Evolutionary conservation across 1,284 basidiomycete genomes (phyloP).

Genomic region (Puccinia coronata): DNA sequence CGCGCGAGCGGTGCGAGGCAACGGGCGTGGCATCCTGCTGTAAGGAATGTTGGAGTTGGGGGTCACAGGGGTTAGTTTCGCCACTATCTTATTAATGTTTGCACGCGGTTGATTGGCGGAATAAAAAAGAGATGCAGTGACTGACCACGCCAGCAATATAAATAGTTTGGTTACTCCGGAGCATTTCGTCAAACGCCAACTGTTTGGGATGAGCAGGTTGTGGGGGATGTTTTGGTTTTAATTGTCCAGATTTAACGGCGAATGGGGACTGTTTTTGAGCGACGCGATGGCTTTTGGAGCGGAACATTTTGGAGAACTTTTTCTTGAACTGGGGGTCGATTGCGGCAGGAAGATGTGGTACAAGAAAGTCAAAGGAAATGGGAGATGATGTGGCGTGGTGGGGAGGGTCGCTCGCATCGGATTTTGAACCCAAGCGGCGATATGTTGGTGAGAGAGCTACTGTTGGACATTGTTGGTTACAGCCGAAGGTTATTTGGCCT

Average conservation of each 20-base stretch:
- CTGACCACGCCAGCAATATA: constrained; percentile 2
- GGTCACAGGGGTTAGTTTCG: not conserved
- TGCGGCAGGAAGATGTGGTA: not conserved
- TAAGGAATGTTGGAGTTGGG: not conserved
- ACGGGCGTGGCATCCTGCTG: not conserved
- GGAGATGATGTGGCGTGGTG: not conserved
- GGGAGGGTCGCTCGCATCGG: not conserved
- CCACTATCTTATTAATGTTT: not conserved
- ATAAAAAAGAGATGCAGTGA: not conserved
- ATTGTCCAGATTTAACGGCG: not conserved
- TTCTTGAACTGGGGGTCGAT: not conserved
- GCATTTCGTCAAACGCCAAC: constrained; percentile 19
- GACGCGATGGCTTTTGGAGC: not conserved
- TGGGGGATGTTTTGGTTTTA: not conserved
- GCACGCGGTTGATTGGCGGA: not conserved
- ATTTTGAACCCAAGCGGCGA: constrained; percentile 8
- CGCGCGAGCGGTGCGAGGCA: not conserved
- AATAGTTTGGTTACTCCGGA: constrained; percentile 14
- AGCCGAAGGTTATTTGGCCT: not conserved
- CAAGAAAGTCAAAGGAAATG: not conserved
- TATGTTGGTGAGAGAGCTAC: constrained; percentile 19
- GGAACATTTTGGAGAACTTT: constrained; percentile 8
- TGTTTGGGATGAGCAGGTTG: not conserved
- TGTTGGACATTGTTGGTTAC: constrained; percentile 18
- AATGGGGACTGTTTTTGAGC: not conserved